Conservation (phyloP, 257 asterid species). For the Marsdenia floribunda region DNA sequence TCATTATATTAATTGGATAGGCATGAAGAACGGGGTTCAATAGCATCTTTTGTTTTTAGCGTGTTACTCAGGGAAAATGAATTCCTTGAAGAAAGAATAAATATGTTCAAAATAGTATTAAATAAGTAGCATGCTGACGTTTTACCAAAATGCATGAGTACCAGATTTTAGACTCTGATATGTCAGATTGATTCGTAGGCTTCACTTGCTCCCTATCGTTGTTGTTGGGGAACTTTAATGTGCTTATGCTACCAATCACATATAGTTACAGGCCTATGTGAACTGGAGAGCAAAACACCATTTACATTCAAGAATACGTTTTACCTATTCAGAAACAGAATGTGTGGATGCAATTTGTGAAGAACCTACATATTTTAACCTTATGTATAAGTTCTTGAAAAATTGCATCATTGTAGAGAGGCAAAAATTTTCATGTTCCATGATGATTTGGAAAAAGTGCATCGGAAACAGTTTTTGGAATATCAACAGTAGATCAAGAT, state of each 20-base stretch:
- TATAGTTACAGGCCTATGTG: background rate
- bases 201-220: background rate
- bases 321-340: too few relatives aligned
- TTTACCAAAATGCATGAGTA: background rate
- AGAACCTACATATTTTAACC: background rate
- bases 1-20: background rate
- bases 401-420: background rate
- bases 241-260: background rate
- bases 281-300: background rate
- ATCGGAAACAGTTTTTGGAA: background rate
- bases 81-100: background rate
- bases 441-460: background rate
- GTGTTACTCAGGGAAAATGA: background rate
- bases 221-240: background rate
- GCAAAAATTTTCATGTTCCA: too few relatives aligned
- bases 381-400: background rate
- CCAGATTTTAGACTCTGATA: background rate
- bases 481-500: background rate
- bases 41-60: background rate
- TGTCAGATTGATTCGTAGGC: background rate
- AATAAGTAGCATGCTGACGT: background rate
- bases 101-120: background rate
- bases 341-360: too few relatives aligned
- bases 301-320: too few relatives aligned
- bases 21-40: background rate